These are phyloP conservation scores for Hygrocybe coccinea DNA, from an alignment of 768 basidiomycete genomes.

Conservation along the genomic window DNA sequence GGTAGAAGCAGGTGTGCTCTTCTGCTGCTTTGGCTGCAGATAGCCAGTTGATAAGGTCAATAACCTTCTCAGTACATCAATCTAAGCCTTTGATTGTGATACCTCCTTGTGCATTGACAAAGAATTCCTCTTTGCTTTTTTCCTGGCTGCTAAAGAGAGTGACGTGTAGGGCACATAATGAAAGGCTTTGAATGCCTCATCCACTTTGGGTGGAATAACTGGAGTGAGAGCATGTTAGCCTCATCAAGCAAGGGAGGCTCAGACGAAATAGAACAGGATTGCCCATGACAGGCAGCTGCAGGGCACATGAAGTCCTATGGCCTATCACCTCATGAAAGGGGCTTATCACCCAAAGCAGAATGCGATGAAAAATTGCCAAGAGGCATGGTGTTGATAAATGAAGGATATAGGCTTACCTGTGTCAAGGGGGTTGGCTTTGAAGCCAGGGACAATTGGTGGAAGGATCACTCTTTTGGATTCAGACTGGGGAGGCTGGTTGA, in stretches of 20 bases:
- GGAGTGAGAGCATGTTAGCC: conserved; percentile 1
- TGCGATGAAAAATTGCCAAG: neutral
- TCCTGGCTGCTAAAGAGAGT: conserved; percentile 11
- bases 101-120: conserved; percentile 16
- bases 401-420: conserved; percentile 21
- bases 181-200: conserved; percentile 20
- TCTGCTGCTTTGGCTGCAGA: too few species aligned
- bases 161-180: conserved; percentile 23
- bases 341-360: neutral
- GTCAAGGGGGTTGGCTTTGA: conserved; percentile 18
- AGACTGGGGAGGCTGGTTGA: neutral
- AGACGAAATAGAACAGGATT: neutral
- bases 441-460: conserved; percentile 13
- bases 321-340: neutral
- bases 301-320: neutral
- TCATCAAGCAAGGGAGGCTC: neutral
- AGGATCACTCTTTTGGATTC: neutral
- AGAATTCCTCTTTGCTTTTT: conserved; percentile 17
- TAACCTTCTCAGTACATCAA: neutral
- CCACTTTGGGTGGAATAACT: conserved; percentile 18
- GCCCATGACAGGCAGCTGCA: too few species aligned
- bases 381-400: neutral
- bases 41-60: conserved; percentile 4
- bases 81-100: conserved; percentile 2
- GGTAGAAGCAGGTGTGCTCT: neutral